phyloP scores from a whole-genome alignment of 2,329 filamentous ascomycete species.

The Colletotrichum tabaci region DNA sequence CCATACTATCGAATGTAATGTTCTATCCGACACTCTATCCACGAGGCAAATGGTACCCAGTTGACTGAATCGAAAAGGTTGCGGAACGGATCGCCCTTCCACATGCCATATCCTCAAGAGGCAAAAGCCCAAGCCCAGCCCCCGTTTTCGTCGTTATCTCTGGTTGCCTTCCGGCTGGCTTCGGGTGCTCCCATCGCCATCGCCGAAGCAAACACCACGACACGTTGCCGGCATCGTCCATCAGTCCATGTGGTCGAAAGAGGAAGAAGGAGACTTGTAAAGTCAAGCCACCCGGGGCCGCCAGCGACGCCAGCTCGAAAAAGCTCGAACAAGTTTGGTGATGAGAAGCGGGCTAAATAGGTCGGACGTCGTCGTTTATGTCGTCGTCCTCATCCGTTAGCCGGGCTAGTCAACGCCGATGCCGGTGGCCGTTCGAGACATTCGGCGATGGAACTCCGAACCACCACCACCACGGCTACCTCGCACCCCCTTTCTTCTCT shows the following conservation, averaged over 20 bases:
- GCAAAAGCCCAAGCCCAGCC: background rate
- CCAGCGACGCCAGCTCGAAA: slow-evolving; percentile 6
- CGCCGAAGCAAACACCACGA: slow-evolving; percentile 21
- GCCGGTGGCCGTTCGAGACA: slow-evolving; percentile 35
- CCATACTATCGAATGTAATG: too few species aligned
- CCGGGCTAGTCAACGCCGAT: slow-evolving; percentile 29
- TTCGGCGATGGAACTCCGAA: slow-evolving; percentile 41
- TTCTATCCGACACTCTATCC: slow-evolving; percentile 4
- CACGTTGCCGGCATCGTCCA: slow-evolving; percentile 8
- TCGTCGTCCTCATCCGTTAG: background rate
- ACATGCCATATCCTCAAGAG: too few species aligned
- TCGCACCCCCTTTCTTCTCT: too few species aligned
- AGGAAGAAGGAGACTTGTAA: slow-evolving; percentile 35
- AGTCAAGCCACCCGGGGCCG: slow-evolving; percentile 30
- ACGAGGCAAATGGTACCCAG: slow-evolving; percentile 31
- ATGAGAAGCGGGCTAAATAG: slow-evolving; percentile 19
- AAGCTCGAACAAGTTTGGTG: background rate
- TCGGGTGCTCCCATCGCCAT: slow-evolving; percentile 11
- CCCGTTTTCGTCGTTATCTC: slow-evolving; percentile 31
- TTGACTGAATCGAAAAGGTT: slow-evolving; percentile 23
- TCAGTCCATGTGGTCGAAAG: background rate
- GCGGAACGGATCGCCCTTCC: slow-evolving; percentile 33
- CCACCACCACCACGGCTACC: background rate
- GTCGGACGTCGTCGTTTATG: slow-evolving; percentile 3
- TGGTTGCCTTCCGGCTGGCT: slow-evolving; percentile 12